Conservation (phyloP, 306 rosid species). For the Delonix regia region DNA sequence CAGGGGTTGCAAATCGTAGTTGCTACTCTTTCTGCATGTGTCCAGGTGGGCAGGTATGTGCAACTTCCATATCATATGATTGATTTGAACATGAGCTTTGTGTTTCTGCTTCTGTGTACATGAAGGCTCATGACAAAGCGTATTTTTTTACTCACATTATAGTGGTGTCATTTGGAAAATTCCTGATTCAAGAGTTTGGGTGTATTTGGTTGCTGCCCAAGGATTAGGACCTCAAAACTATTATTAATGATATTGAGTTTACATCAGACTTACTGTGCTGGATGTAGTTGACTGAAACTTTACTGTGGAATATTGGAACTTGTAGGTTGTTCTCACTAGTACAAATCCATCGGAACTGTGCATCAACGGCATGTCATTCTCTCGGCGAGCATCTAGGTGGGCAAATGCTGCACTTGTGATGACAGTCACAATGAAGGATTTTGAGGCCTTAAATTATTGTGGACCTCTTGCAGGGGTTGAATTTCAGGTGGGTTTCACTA, state of each 20-base stretch:
- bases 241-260: constrained; percentile 23
- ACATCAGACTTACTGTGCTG: background rate
- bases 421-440: constrained; percentile 76
- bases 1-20: constrained; percentile 56
- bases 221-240: constrained; percentile 18
- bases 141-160: constrained; percentile 2
- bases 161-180: background rate
- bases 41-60: constrained; percentile 95
- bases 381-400: constrained; percentile 93
- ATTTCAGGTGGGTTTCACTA: constrained; percentile 68
- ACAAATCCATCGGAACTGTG: constrained; percentile 90
- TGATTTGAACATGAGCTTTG: constrained; percentile 27
- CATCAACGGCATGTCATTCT: constrained; percentile 96
- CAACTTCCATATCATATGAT: constrained; percentile 28
- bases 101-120: constrained; percentile 19
- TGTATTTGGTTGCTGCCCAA: constrained; percentile 16
- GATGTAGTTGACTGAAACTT: constrained; percentile 31
- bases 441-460: constrained; percentile 60
- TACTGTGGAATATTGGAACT: constrained; percentile 37
- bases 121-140: background rate
- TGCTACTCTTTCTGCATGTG: constrained; percentile 99
- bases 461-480: constrained; percentile 95
- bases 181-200: background rate
- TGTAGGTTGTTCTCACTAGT: constrained; percentile 96
- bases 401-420: constrained; percentile 98